Percentiles rank a stretch among this genome's conserved stretches.
Conservation (phyloP, 768 basidiomycete genomes). For the Suillus lakei region DNA sequence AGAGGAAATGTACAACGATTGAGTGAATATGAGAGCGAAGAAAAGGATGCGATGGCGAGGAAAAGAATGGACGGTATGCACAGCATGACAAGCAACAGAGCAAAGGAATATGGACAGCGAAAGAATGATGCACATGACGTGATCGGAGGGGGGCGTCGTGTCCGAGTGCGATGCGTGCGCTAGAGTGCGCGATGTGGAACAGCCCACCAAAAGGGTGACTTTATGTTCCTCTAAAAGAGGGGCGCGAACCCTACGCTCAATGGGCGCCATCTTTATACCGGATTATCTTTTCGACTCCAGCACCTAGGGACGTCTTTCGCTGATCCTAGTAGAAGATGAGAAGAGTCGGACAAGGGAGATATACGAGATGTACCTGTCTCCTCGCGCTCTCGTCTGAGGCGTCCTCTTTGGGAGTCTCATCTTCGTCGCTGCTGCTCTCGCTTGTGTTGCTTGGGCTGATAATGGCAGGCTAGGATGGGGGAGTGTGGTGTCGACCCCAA, state of each 20-base stretch:
- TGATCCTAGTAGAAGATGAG: constrained; percentile 22
- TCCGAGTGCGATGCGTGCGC: too few species aligned
- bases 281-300: constrained; percentile 42
- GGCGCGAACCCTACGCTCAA: background rate
- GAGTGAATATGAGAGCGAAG: background rate
- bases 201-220: too few species aligned
- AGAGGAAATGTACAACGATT: background rate
- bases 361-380: constrained; percentile 16
- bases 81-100: background rate
- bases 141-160: too few species aligned
- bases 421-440: constrained; percentile 12
- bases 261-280: constrained; percentile 28
- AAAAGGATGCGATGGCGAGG: background rate
- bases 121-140: too few species aligned
- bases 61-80: background rate
- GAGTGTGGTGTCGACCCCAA: background rate
- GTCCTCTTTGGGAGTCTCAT: constrained; percentile 6
- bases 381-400: constrained; percentile 17
- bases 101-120: too few species aligned
- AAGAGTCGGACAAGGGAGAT: background rate
- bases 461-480: background rate
- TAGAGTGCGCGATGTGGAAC: too few species aligned
- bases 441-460: background rate
- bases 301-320: constrained; percentile 38
- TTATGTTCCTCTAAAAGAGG: too few species aligned